Conservation (phyloP, 352 stramenopile genomes). For the Pythium sukuiense region DNA sequence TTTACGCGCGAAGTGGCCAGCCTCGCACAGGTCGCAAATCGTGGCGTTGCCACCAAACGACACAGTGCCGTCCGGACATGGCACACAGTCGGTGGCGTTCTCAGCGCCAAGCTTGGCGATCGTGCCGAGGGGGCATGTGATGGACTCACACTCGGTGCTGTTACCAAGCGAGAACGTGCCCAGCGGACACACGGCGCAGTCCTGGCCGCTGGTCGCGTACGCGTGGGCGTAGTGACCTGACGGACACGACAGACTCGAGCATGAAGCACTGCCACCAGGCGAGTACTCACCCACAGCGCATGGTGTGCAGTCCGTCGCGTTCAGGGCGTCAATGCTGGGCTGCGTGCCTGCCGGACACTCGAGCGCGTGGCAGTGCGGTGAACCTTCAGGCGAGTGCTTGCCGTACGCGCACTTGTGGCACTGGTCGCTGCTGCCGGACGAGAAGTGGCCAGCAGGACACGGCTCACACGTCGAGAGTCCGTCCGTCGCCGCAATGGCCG, state of each 20-base stretch:
- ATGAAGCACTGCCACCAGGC: slow-evolving; percentile 27
- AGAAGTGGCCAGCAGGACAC: slow-evolving; percentile 32
- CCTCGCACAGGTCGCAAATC: slow-evolving; percentile 26
- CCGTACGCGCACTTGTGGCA: slow-evolving; percentile 38
- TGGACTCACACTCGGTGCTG: slow-evolving; percentile 25
- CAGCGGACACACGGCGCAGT: slow-evolving; percentile 36
- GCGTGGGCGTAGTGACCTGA: slow-evolving; percentile 31
- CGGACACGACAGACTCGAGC: slow-evolving; percentile 29
- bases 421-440: slow-evolving; percentile 35
- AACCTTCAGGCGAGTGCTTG: slow-evolving; percentile 30
- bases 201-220: slow-evolving; percentile 27
- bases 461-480: slow-evolving; percentile 20
- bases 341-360: slow-evolving; percentile 33
- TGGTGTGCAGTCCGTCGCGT: slow-evolving; percentile 39
- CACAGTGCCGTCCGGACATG: slow-evolving; percentile 33
- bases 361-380: slow-evolving; percentile 31
- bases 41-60: slow-evolving; percentile 30
- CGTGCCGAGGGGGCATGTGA: slow-evolving; percentile 31
- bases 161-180: slow-evolving; percentile 40
- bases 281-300: slow-evolving; percentile 41
- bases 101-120: slow-evolving; percentile 33
- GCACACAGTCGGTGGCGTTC: slow-evolving; percentile 33
- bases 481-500: slow-evolving; percentile 9
- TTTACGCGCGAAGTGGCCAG: slow-evolving; percentile 29
- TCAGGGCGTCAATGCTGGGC: slow-evolving; percentile 31